These are phyloP conservation scores for Pestalotiopsis fici DNA, from an alignment of 2,329 filamentous ascomycete genomes.

Conservation along the genomic window DNA sequence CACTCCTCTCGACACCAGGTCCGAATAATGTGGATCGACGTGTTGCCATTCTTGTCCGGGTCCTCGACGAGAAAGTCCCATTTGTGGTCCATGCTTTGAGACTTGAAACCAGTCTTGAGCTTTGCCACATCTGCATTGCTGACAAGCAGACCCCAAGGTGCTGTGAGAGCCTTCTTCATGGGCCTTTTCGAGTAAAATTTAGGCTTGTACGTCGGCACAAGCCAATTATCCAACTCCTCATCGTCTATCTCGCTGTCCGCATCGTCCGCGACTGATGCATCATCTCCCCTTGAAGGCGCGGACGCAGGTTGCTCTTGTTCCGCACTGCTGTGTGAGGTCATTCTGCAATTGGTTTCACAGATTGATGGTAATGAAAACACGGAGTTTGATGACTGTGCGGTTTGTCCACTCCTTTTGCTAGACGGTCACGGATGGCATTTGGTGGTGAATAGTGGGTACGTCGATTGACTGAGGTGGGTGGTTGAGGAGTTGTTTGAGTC, in stretches of 20 bases:
- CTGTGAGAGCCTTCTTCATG: slow-evolving; percentile 15
- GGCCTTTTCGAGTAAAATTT: slow-evolving; percentile 12
- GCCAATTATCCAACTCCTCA: slow-evolving; percentile 15
- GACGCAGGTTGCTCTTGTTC: neutral
- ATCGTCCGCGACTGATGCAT: neutral
- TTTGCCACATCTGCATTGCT: slow-evolving; percentile 16
- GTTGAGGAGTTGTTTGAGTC: neutral
- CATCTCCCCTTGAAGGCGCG: neutral
- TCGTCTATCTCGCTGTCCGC: neutral
- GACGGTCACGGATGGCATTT: neutral
- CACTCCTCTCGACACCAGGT: slow-evolving; percentile 11
- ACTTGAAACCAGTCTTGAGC: slow-evolving; percentile 15
- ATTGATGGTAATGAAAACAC: too few species aligned
- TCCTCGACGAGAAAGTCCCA: slow-evolving; percentile 13
- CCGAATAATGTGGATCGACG: slow-evolving; percentile 13
- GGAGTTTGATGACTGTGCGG: too few species aligned
- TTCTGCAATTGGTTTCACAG: too few species aligned
- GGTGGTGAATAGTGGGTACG: neutral
- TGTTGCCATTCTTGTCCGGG: slow-evolving; percentile 10
- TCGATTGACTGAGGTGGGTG: neutral
- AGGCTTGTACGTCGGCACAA: slow-evolving; percentile 21
- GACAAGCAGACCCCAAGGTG: slow-evolving; percentile 13
- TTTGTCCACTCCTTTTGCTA: neutral
- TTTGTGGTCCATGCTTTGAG: slow-evolving; percentile 15
- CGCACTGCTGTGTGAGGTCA: neutral